Evolutionary conservation across 2,329 filamentous ascomycete genomes (phyloP), one percentile per base, ranked within the genome.

Genomic region (Stemphylium vesicarium): DNA sequence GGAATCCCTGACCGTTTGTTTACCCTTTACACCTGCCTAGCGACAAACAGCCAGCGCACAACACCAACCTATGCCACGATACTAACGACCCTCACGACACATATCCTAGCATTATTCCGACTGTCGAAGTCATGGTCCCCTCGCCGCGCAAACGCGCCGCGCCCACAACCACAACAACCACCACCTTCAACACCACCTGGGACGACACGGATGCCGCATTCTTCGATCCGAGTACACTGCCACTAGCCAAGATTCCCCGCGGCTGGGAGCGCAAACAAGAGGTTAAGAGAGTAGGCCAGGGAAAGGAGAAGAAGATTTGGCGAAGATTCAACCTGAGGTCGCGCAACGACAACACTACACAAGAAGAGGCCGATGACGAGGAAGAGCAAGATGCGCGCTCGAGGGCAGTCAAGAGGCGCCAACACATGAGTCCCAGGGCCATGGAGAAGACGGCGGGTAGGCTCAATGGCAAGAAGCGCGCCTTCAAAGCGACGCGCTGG

Each of bases 221-320:
- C 53, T 72, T 81, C 53, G 71, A 75, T 36, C 78, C 79, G 9
- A 66, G 59, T 36, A 69, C 77, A 29, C 66, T 82, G 4, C 72
- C 77, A 13, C 59, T 80, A 24, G 63, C 75, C 12, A 78, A 76
- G 44, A 71, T 77, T 4, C 78, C 76, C 15, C 78, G 80, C 41
- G 80, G 73, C 41, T 83, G 80, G 80, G 81, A 83, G 50, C 76
- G 81, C 44, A 76, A 74, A 50, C 77, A 79, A 6, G 69, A 78
- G 53, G 75, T 74, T 11, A 78, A 78, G 11, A 72, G 74, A 49
- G 59, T 64, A 16, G 61, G 66, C 13, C 67, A 72, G 26, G 72
- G 71, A 10, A 74, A 71, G 49, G 71, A 76, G 16, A 77, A 77
- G 57, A 81, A 80, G 60, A 77, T 83, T 31, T 82, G 80, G 79